Base-by-base conservation (phyloP, 768 basidiomycete species). In the Suillus cothurnatus region DNA sequence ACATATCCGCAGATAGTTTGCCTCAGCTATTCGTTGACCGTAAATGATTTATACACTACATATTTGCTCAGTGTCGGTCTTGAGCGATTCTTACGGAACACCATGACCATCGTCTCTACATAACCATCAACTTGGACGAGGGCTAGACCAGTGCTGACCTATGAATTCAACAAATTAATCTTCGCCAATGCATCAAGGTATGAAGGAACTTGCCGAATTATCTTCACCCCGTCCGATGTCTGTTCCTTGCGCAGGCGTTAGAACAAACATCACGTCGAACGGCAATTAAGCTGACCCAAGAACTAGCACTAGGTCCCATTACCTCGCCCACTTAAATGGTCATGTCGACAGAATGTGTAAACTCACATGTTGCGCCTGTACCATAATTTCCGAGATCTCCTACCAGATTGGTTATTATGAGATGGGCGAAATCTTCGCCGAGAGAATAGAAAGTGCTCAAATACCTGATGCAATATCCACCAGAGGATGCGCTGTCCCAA, bases 181-280 rank as follows among this genome's bases (percentile, higher is more conserved):
- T 7, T 26, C 14, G 6, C 14, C 23, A 14, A 49, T 23, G 12
- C n/a, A 49, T 23, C 47, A 23, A 26, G 45, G n/a, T n/a, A 45
- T n/a, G 45, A 11, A 55, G 58, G 36, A 12, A 36, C 57, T 62
- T 39, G 68, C 68, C 78, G 80, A 6, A 84, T 64, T 1, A 75
- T 64, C 11, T 80, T 74, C 57, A 79, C 82, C 5, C 83, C 78
- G 4, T 77, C 64, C 21, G 85, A 60, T 0, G 78, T 80, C 5
- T 84, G 79, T 64, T 84, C 84, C 67, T 17, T 41, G 38, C 38
- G 38, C 39, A 34, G n/a, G n/a, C n/a, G n/a, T n/a, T n/a, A n/a
- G n/a, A n/a, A n/a, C n/a, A n/a, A n/a, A n/a, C n/a, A n/a, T n/a
- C n/a, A n/a, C n/a, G n/a, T n/a, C n/a, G n/a, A n/a, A n/a, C n/a